A percentile compares a stretch with the other conserved stretches of the same genome.
phyloP scores from a whole-genome alignment of 2,329 filamentous ascomycete species.

The Verticillium klebahnii region DNA sequence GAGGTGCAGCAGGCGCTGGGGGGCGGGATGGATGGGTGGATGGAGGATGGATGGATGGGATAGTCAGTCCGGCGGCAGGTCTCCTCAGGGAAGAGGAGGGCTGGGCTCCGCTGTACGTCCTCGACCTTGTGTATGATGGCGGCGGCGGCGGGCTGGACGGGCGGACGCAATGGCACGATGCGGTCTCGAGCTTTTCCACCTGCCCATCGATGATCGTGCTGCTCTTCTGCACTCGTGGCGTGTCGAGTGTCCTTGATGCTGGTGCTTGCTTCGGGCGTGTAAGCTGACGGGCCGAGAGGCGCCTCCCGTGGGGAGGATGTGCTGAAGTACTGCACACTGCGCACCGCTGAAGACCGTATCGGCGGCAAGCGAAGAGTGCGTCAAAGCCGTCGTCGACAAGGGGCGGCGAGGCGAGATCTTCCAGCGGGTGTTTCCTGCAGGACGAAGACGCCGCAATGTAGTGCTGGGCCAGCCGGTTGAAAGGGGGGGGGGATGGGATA shows the following conservation, averaged over 20 bases:
- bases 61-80: not conserved
- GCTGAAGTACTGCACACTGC: not conserved
- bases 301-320: not conserved
- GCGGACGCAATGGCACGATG: not conserved
- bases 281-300: not conserved
- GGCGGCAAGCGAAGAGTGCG: not conserved
- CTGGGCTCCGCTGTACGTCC: not conserved
- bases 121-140: not conserved
- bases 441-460: constrained; percentile 14
- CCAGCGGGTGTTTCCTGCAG: constrained; percentile 9
- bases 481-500: not conserved
- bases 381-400: not conserved
- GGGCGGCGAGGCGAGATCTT: not conserved
- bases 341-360: not conserved
- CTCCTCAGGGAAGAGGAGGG: not conserved
- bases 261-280: not conserved
- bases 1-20: constrained; percentile 10
- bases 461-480: constrained; percentile 7
- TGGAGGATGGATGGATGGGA: not conserved
- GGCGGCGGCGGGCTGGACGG: not conserved
- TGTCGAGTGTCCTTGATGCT: not conserved
- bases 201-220: not conserved
- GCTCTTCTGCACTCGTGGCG: not conserved
- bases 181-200: not conserved
- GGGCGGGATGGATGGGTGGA: constrained; percentile 15